Evolutionary conservation across 441 rosid genomes (phyloP).

Genomic region (Gossypium laxum): DNA sequence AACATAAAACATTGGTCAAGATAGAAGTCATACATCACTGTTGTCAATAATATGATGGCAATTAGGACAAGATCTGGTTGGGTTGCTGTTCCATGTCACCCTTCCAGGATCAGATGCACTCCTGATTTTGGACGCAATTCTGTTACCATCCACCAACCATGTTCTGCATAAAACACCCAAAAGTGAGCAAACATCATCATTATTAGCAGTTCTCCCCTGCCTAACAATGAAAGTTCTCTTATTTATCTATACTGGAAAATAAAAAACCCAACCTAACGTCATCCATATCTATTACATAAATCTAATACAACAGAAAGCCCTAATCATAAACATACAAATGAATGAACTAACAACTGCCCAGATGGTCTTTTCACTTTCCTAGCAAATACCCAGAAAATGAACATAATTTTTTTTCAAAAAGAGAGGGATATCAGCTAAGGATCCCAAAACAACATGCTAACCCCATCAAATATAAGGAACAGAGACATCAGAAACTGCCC

Average conservation of each 20-base stretch:
- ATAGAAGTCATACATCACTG: conserved; percentile 46
- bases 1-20: conserved; percentile 8
- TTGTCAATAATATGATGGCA: conserved; percentile 71
- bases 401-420: background rate
- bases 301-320: background rate
- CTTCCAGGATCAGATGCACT: conserved; percentile 58
- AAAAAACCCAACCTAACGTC: background rate
- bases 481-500: background rate
- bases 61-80: conserved; percentile 67
- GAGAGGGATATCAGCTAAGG: background rate
- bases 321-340: background rate
- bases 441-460: background rate
- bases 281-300: background rate
- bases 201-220: background rate
- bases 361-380: background rate
- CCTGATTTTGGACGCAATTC: conserved; percentile 75
- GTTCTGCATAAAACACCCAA: conserved; percentile 31
- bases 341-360: background rate
- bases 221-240: background rate
- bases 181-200: background rate
- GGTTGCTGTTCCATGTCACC: conserved; percentile 67
- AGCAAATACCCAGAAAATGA: background rate
- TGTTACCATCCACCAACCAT: conserved; percentile 74
- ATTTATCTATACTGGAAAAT: background rate
- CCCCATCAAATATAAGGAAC: background rate